Evolutionary conservation across 2,329 filamentous ascomycete genomes (phyloP).

Genomic region (Grosmannia huntii): DNA sequence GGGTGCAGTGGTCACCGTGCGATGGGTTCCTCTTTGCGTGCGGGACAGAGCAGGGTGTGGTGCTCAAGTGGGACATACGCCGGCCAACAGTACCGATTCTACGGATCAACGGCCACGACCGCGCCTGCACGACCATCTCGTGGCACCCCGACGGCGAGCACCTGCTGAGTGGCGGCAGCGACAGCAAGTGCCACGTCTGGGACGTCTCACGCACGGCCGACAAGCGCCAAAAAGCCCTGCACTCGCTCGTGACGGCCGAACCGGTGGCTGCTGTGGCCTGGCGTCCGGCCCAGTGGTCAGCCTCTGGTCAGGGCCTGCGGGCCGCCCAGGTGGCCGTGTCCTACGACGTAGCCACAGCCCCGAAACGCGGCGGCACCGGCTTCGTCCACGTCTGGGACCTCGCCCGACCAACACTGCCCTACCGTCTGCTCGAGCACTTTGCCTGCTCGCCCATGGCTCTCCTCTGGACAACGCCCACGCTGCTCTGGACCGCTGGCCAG

Average conservation of each 20-base stretch:
- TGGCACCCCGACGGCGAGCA: constrained; percentile 61
- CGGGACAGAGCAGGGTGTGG: constrained; percentile 47
- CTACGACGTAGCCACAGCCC: constrained; percentile 42
- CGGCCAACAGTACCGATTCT: constrained; percentile 39
- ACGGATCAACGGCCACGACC: constrained; percentile 49
- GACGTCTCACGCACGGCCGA: constrained; percentile 47
- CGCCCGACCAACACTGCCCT: constrained; percentile 53
- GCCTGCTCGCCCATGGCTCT: constrained; percentile 43
- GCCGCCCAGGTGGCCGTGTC: constrained; percentile 50
- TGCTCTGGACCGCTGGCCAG: constrained; percentile 52
- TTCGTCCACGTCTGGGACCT: constrained; percentile 56
- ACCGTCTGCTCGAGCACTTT: constrained; percentile 51
- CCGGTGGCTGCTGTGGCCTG: constrained; percentile 47
- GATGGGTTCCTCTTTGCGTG: constrained; percentile 51
- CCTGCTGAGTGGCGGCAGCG: constrained; percentile 48
- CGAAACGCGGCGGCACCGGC: constrained; percentile 39
- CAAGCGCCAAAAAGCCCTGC: constrained; percentile 51
- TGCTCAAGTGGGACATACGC: constrained; percentile 53
- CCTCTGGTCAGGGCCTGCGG: constrained; percentile 38
- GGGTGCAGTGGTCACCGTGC: constrained; percentile 53
- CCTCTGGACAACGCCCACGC: constrained; percentile 51
- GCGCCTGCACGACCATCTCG: constrained; percentile 43
- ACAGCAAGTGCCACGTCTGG: constrained; percentile 52
- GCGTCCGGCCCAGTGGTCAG: constrained; percentile 54
- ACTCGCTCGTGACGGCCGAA: constrained; percentile 46